Base-by-base conservation (phyloP, 2,329 filamentous ascomycete genomes). In the Curvularia verruculosa region DNA sequence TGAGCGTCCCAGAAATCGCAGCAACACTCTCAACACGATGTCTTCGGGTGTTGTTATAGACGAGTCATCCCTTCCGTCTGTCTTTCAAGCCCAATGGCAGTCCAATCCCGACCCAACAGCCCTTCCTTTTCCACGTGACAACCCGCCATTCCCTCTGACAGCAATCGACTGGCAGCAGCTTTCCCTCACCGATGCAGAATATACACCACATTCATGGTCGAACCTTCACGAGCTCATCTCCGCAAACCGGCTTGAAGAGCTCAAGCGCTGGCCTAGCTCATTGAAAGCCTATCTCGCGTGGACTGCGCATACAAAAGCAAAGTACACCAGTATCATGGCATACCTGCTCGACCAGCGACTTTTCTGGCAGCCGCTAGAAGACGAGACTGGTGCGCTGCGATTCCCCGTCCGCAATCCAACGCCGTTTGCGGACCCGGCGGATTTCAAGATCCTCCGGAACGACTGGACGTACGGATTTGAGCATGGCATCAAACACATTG, bases 401-500 rank as follows among this genome's bases (percentile, higher is more conserved):
- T 82, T 85, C 60, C 61, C 72, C 4, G 78, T 80, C 56, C 71
- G 73, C 18, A 82, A 83, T 58, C 64, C 75, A 10, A 76, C 72
- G 3, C 85, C 85, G 0, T 87, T 88, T 69, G 80, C 78, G 45
- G 78, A 86, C 63, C 61, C 76, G 9, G 67, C 71, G 31, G 85
- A 88, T 71, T 87, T 82, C 71, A 79, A 76, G 54, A 82, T 87
- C 52, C 75, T 87, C 45, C 76, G 77, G 41, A 88, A 88, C 65
- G 86, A 88, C 71, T 88, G 86, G 86, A 83, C 84, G 1, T 88
- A 88, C 71, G 85, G 84, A 3, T 65, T 87, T 18, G 80, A 75
- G 1, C 68, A 77, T 1, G 84, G 82, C 3, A 84, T 88, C 59
- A 73, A 68, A 15, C 86, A 88, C 67, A 71, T 88, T 49, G 69